Conservation (phyloP, 192 early-diverging fungal species). For the Backusella psychrophila region DNA sequence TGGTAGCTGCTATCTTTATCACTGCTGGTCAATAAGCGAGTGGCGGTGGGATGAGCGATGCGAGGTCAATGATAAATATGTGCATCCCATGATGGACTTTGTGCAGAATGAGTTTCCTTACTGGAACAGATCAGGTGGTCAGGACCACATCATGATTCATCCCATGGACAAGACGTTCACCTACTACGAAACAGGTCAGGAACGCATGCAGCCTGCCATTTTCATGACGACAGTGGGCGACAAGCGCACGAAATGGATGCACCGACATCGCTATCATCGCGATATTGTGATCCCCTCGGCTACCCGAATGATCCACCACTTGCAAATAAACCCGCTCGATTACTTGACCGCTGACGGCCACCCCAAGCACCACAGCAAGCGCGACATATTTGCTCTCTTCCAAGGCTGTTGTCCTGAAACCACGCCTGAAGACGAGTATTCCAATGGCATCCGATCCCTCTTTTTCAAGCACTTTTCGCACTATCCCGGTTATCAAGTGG, state of each 20-base stretch:
- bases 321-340: constrained; percentile 15
- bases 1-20: constrained; percentile 41
- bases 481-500: constrained; percentile 41
- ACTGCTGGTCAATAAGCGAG: constrained; percentile 41
- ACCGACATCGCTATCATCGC: constrained; percentile 28
- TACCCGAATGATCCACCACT: constrained; percentile 32
- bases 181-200: constrained; percentile 35
- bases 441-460: constrained; percentile 39
- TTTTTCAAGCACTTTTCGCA: constrained; percentile 35
- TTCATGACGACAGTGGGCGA: constrained; percentile 49
- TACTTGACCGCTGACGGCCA: constrained; percentile 27
- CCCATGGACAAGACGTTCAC: constrained; percentile 40
- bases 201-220: constrained; percentile 33
- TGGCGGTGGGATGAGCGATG: constrained; percentile 37
- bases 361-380: constrained; percentile 15
- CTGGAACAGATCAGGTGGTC: constrained; percentile 40
- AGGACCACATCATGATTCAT: constrained; percentile 45
- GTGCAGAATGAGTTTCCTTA: constrained; percentile 38
- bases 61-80: constrained; percentile 41
- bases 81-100: constrained; percentile 42
- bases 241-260: constrained; percentile 24
- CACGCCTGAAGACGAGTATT: constrained; percentile 33
- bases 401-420: constrained; percentile 33
- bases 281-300: constrained; percentile 47
- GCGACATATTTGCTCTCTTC: constrained; percentile 37